These are phyloP conservation scores for Erythrobasidium hasegawianum DNA, from an alignment of 1,284 basidiomycete genomes.

Conservation along the genomic window DNA sequence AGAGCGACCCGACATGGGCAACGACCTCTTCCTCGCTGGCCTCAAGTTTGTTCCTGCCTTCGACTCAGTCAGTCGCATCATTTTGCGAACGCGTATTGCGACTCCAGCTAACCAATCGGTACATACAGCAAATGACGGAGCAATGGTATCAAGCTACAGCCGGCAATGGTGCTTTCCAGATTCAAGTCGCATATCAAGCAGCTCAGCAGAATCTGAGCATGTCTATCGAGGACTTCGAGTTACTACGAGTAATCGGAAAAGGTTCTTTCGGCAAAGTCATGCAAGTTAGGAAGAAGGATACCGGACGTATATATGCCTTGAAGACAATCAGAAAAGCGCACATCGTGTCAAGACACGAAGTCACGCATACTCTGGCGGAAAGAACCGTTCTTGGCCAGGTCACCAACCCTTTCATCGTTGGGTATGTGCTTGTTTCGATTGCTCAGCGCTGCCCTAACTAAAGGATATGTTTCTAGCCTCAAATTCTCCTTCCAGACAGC, in stretches of 20 bases:
- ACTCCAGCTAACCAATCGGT: neutral
- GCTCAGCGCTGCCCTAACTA: too few relatives aligned
- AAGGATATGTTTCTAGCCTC: slow-evolving; percentile 54
- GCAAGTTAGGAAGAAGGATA: slow-evolving; percentile 98
- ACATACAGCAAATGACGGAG: slow-evolving; percentile 64
- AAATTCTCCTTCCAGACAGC: slow-evolving; percentile 99
- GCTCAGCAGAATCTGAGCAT: slow-evolving; percentile 55
- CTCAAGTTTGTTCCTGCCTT: slow-evolving; percentile 85
- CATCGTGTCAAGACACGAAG: slow-evolving; percentile 94
- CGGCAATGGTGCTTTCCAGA: slow-evolving; percentile 86
- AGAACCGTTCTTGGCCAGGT: slow-evolving; percentile 93
- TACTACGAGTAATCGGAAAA: slow-evolving; percentile 97
- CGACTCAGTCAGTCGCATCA: slow-evolving; percentile 56
- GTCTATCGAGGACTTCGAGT: slow-evolving; percentile 92
- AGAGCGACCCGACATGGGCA: slow-evolving; percentile 75
- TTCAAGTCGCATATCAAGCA: slow-evolving; percentile 92
- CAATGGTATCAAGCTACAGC: slow-evolving; percentile 81
- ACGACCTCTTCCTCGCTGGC: slow-evolving; percentile 85
- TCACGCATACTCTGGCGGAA: slow-evolving; percentile 97
- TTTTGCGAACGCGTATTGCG: neutral
- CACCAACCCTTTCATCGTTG: slow-evolving; percentile 98
- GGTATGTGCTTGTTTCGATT: slow-evolving; percentile 49
- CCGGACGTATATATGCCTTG: slow-evolving; percentile 92
- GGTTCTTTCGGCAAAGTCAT: slow-evolving; percentile 97
- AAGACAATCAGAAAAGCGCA: slow-evolving; percentile 99